Evolutionary conservation across 345 rosid genomes (phyloP).

Genomic region (Hevea brasiliensis): DNA sequence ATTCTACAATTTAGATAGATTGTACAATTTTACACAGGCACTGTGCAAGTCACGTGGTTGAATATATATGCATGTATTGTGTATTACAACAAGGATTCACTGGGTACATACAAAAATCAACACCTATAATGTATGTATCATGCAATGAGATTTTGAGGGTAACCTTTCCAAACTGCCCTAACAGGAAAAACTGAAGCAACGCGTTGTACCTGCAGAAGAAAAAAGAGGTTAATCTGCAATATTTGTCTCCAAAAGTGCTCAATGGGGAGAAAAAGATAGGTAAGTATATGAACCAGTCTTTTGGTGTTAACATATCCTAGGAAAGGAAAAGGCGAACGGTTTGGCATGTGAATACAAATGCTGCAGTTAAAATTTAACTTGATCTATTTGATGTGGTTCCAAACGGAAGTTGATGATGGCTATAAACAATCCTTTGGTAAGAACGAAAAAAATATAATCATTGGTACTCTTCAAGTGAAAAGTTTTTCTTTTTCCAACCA

Average conservation of each 20-base stretch:
- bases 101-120: conserved; percentile 27
- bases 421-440: neutral
- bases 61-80: conserved; percentile 1
- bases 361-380: neutral
- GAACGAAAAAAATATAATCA: neutral
- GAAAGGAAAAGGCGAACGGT: neutral
- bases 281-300: neutral
- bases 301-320: neutral
- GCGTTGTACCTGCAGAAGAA: conserved; percentile 26
- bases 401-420: neutral
- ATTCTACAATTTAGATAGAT: neutral
- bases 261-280: too few species aligned
- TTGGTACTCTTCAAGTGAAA: neutral
- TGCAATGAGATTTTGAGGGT: conserved; percentile 10
- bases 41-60: conserved; percentile 20
- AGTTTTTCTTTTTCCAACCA: neutral
- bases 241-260: neutral
- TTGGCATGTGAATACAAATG: neutral
- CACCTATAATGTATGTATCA: too few species aligned
- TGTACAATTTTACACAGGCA: conserved; percentile 13
- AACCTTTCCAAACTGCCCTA: conserved; percentile 33
- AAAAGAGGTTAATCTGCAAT: neutral
- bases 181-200: conserved; percentile 32
- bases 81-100: conserved; percentile 19
- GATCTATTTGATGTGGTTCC: neutral